Evolutionary conservation across 2,329 filamentous ascomycete genomes (phyloP).

Genomic region (Blumeria hordei): DNA sequence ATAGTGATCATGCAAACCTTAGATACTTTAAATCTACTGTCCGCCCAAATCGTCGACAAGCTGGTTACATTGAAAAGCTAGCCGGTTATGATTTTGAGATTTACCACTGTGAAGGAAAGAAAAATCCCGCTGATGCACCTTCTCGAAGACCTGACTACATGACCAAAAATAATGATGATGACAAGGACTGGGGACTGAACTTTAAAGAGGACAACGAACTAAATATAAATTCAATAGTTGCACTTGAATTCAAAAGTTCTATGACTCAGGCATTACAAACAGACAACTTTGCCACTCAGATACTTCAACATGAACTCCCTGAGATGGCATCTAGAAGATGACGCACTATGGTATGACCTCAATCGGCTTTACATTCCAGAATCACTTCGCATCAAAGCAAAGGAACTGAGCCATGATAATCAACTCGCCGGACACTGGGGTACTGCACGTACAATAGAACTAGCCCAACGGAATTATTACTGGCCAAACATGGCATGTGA

Average conservation of each 20-base stretch:
- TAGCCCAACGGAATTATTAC: background rate
- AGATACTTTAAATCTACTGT: background rate
- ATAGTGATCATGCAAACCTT: conserved; percentile 1
- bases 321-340: background rate
- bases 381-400: conserved; percentile 1
- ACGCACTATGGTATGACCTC: background rate
- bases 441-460: background rate
- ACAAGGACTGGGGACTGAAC: background rate
- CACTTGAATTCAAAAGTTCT: background rate
- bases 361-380: background rate
- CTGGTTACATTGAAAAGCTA: background rate
- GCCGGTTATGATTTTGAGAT: background rate
- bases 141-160: background rate
- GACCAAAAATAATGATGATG: background rate
- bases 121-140: conserved; percentile 1
- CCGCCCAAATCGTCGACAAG: background rate
- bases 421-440: background rate
- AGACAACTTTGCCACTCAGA: background rate
- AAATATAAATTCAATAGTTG: background rate
- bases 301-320: background rate
- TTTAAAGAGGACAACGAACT: background rate
- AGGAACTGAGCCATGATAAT: conserved; percentile 1
- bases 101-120: background rate
- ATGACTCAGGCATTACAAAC: background rate
- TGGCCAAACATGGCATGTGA: background rate